phyloP scores from a whole-genome alignment of 1,284 basidiomycete species.

The Rhizopogon parksii region DNA sequence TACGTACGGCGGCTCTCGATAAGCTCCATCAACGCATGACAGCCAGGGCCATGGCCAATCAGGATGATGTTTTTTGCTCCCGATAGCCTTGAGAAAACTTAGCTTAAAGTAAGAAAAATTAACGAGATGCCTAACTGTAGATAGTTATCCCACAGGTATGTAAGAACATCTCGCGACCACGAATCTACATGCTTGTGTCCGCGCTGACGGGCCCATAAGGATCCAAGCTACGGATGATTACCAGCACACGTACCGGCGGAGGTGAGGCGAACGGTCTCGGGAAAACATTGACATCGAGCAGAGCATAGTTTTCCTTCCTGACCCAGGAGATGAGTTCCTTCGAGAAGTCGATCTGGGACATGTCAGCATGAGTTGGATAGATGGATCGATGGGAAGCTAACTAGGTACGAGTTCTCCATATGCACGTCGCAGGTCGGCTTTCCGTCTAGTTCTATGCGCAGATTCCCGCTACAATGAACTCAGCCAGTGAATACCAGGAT shows the following conservation, averaged over 20 bases:
- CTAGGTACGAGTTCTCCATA: constrained; percentile 77
- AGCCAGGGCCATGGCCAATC: constrained; percentile 84
- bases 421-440: constrained; percentile 68
- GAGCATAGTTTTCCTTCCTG: constrained; percentile 52
- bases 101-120: not conserved
- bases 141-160: constrained; percentile 95
- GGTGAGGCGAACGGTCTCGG: constrained; percentile 49
- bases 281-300: constrained; percentile 87
- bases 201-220: not conserved
- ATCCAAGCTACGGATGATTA: not conserved
- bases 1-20: constrained; percentile 61
- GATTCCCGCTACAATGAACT: constrained; percentile 62
- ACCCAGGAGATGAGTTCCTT: constrained; percentile 78
- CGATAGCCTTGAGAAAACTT: constrained; percentile 47
- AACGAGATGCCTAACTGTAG: constrained; percentile 53
- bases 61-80: constrained; percentile 68
- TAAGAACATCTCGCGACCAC: constrained; percentile 53
- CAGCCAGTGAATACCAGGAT: not conserved
- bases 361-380: not conserved
- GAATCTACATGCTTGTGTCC: constrained; percentile 34
- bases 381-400: constrained; percentile 27
- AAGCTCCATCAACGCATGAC: constrained; percentile 67
- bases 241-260: constrained; percentile 27
- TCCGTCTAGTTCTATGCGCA: constrained; percentile 73
- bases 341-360: constrained; percentile 74